A percentile compares a stretch with the other conserved stretches of the same genome.
Conservation (phyloP, 148 eudicot species). For the Rheum nobile region DNA sequence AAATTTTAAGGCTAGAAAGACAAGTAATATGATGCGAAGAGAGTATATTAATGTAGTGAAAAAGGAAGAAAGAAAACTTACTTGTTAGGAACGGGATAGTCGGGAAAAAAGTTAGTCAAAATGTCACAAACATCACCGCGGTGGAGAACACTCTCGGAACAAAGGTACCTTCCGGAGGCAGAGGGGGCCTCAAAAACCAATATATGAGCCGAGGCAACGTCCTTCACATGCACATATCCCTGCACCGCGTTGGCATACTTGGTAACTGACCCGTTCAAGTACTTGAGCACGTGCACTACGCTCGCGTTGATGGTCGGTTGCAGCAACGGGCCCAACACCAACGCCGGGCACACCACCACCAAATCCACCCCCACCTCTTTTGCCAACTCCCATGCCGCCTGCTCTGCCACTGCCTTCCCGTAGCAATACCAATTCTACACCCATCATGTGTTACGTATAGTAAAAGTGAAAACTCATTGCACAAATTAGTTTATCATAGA, state of each 20-base stretch:
- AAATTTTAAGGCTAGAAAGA: no score
- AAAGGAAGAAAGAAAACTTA: conserved; percentile 30
- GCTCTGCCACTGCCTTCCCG: conserved; percentile 84
- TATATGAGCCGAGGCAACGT: conserved; percentile 73
- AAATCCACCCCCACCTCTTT: conserved; percentile 64
- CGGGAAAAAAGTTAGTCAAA: conserved; percentile 71
- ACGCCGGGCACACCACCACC: conserved; percentile 67
- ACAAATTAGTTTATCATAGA: no score
- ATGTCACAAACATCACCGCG: conserved; percentile 82
- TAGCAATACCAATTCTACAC: conserved; percentile 88
- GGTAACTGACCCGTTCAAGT: conserved; percentile 72
- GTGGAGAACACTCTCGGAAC: conserved; percentile 72
- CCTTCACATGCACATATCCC: conserved; percentile 73
- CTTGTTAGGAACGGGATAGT: conserved; percentile 86
- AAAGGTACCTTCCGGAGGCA: conserved; percentile 54
- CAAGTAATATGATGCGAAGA: no score
- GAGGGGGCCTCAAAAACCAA: conserved; percentile 57
- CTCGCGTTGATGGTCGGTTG: conserved; percentile 80
- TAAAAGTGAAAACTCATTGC: no score
- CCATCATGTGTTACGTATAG: no score
- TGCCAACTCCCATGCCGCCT: conserved; percentile 67
- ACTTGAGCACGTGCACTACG: conserved; percentile 64
- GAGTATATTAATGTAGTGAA: no score
- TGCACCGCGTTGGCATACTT: conserved; percentile 70
- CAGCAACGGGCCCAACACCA: conserved; percentile 68